A percentile compares a stretch with the other conserved stretches of the same genome.
Evolutionary conservation across 257 asterid species (phyloP).

Genomic region (Scutellaria galericulata): DNA sequence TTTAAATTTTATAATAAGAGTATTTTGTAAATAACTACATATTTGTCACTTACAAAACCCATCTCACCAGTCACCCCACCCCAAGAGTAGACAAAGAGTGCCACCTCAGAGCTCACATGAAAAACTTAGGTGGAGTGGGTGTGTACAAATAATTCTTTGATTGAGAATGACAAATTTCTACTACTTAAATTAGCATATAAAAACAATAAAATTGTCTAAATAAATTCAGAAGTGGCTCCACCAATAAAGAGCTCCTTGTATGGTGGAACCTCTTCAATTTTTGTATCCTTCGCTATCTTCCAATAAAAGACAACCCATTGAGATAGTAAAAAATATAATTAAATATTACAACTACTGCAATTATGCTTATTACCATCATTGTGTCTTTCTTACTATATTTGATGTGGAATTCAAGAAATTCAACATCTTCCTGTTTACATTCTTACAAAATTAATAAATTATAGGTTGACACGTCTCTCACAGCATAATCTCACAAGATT

Average conservation of each 20-base stretch:
- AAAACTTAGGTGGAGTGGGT: conserved; percentile 24
- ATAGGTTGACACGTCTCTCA: too few relatives aligned
- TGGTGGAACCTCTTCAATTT: conserved; percentile 39
- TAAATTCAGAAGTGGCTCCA: conserved; percentile 8
- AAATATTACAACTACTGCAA: not conserved
- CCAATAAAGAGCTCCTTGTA: conserved; percentile 36
- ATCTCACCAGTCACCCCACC: not conserved
- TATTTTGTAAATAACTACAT: not conserved
- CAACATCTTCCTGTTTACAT: not conserved
- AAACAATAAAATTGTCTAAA: not conserved
- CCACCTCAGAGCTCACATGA: conserved; percentile 41
- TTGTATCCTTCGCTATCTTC: conserved; percentile 20
- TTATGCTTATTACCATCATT: not conserved
- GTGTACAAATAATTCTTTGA: conserved; percentile 15
- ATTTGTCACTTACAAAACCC: not conserved
- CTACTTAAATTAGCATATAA: not conserved
- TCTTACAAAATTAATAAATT: too few relatives aligned
- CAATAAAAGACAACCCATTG: conserved; percentile 24
- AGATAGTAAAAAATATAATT: conserved; percentile 16
- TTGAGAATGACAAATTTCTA: not conserved
- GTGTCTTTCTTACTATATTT: not conserved
- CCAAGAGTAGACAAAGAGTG: conserved; percentile 18
- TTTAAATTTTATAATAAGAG: too few relatives aligned
- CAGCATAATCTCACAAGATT: too few relatives aligned
- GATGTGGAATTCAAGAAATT: conserved; percentile 18